phyloP scores from a whole-genome alignment of 2,329 filamentous ascomycete genomes.

The Orbilia brochopaga region DNA sequence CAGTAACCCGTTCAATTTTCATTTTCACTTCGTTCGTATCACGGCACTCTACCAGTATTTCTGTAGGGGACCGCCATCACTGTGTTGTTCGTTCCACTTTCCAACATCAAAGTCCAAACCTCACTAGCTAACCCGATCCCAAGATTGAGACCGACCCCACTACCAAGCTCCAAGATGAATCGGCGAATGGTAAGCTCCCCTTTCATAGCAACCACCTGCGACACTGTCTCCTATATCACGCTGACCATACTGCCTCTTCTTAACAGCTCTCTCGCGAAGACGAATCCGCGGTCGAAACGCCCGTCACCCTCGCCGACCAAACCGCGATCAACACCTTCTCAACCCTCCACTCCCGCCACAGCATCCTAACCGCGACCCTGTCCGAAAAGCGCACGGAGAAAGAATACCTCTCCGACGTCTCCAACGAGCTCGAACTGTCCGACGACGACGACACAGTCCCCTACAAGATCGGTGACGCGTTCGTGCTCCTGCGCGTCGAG shows the following conservation, averaged over 20 bases:
- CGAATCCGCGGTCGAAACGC: slow-evolving; percentile 78
- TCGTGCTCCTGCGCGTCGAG: slow-evolving; percentile 81
- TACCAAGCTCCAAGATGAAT: slow-evolving; percentile 41
- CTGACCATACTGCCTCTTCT: background rate
- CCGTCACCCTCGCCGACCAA: slow-evolving; percentile 95
- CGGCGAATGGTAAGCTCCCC: slow-evolving; percentile 39
- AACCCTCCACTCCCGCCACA: slow-evolving; percentile 83
- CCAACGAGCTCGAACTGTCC: slow-evolving; percentile 86
- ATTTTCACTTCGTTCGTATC: too few species aligned
- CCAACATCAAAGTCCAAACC: background rate
- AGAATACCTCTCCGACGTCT: slow-evolving; percentile 93
- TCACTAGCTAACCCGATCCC: background rate
- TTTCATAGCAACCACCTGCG: too few species aligned
- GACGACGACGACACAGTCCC: slow-evolving; percentile 94
- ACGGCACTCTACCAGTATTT: too few species aligned
- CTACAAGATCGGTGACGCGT: slow-evolving; percentile 97
- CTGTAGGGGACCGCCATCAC: background rate
- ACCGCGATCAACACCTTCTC: slow-evolving; percentile 99
- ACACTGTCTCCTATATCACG: too few species aligned
- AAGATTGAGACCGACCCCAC: slow-evolving; percentile 1
- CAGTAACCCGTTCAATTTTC: too few species aligned
- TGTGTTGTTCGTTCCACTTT: slow-evolving; percentile 5
- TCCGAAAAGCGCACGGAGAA: slow-evolving; percentile 76
- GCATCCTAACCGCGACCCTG: slow-evolving; percentile 21
- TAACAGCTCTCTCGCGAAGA: slow-evolving; percentile 88